Conservation (phyloP, 2,329 filamentous ascomycete species). For the Drechslerella dactyloides region DNA sequence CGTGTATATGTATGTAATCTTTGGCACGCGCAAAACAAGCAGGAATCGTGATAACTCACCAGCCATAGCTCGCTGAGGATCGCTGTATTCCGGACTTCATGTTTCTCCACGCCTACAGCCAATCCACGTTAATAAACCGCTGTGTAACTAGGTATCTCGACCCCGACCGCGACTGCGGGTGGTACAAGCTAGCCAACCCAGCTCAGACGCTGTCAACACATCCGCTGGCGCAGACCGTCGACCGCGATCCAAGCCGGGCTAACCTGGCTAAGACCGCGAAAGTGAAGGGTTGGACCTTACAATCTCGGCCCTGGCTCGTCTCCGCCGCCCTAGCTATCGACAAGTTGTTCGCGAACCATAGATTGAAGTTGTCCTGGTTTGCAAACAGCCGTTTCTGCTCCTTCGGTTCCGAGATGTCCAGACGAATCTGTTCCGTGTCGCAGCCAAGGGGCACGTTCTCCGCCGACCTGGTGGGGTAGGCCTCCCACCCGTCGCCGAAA, state of each 20-base stretch:
- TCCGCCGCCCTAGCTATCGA: neutral
- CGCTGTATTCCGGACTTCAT: neutral
- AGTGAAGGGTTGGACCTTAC: neutral
- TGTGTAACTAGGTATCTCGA: neutral
- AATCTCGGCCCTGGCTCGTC: neutral
- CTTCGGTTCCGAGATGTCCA: neutral
- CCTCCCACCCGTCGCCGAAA: constrained; percentile 1
- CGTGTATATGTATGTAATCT: neutral
- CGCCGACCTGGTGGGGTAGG: neutral
- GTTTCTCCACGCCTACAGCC: neutral
- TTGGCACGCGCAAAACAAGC: neutral
- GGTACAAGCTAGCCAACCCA: no score
- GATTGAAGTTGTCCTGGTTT: neutral
- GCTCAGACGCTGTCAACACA: no score
- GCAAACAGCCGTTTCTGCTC: neutral
- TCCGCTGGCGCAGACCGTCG: no score
- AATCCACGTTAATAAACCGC: neutral
- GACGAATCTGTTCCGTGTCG: neutral
- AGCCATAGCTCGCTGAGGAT: neutral
- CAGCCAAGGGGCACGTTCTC: constrained; percentile 9
- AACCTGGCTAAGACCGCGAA: no score
- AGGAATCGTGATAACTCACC: neutral
- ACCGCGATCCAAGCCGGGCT: no score
- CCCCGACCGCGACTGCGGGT: no score
- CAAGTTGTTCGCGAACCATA: constrained; percentile 2